These are phyloP conservation scores for Arthrobotrys musiformis DNA, from an alignment of 2,329 filamentous ascomycete genomes.

Conservation along the genomic window DNA sequence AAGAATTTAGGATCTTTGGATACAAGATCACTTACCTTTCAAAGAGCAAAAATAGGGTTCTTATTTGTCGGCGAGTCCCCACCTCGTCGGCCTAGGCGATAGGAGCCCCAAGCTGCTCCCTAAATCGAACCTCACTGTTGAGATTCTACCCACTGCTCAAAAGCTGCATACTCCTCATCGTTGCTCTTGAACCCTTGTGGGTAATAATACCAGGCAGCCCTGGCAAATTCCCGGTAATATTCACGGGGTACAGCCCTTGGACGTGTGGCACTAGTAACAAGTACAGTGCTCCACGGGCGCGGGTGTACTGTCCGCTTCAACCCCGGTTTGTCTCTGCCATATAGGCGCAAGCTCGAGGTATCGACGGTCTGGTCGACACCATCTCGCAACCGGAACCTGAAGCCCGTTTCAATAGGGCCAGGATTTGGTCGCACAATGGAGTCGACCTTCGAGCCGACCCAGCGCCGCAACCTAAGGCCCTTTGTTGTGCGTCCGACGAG, in stretches of 20 bases:
- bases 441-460: neutral
- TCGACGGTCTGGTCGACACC: neutral
- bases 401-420: neutral
- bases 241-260: neutral
- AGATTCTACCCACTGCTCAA: neutral
- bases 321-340: neutral
- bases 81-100: slow-evolving; percentile 15
- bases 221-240: slow-evolving; percentile 2
- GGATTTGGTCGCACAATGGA: neutral
- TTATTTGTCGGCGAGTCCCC: slow-evolving; percentile 1
- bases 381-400: neutral
- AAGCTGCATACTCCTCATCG: slow-evolving; percentile 2
- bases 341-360: neutral
- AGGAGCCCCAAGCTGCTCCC: slow-evolving; percentile 9
- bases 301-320: neutral
- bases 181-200: neutral
- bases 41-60: neutral
- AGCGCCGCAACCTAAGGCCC: neutral
- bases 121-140: neutral
- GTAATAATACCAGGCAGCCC: neutral
- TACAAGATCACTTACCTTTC: neutral
- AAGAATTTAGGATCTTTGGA: too few relatives aligned
- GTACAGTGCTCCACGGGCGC: neutral
- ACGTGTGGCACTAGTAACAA: neutral
- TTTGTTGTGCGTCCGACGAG: neutral